These are phyloP conservation scores for Talaromyces stipitatus DNA, from an alignment of 495 filamentous ascomycete genomes.

Conservation along the genomic window DNA sequence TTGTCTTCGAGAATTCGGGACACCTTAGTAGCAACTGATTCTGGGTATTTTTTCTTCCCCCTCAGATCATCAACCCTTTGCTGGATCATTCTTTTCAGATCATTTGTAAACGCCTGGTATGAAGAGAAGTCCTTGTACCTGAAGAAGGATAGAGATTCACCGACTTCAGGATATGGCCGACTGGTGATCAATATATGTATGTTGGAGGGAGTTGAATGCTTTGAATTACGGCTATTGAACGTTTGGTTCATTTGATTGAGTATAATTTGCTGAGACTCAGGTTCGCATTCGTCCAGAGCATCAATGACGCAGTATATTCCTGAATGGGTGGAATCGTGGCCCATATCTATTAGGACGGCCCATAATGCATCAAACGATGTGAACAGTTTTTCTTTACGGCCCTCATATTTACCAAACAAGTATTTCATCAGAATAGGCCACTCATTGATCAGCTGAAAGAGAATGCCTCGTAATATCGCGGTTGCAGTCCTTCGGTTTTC, in stretches of 20 bases:
- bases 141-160: constrained; percentile 5
- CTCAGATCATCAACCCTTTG: constrained; percentile 11
- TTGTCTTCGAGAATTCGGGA: constrained; percentile 12
- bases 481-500: constrained; percentile 8
- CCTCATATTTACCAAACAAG: constrained; percentile 14
- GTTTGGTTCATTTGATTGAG: constrained; percentile 11
- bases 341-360: constrained; percentile 10
- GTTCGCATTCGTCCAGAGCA: constrained; percentile 20
- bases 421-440: constrained; percentile 8
- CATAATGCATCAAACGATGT: constrained; percentile 23
- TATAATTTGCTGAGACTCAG: constrained; percentile 9
- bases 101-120: constrained; percentile 7
- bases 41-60: constrained; percentile 11
- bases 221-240: constrained; percentile 5
- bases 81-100: constrained; percentile 13
- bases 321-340: not conserved
- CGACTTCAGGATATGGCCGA: constrained; percentile 14
- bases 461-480: constrained; percentile 13
- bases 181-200: constrained; percentile 19
- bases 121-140: constrained; percentile 11
- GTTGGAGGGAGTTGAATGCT: constrained; percentile 2
- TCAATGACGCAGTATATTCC: constrained; percentile 19
- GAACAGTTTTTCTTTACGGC: constrained; percentile 12
- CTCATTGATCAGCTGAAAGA: constrained; percentile 17
- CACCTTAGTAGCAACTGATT: constrained; percentile 1